phyloP scores from a whole-genome alignment of 805 yeast species.

The Zygosaccharomyces siamensis region DNA sequence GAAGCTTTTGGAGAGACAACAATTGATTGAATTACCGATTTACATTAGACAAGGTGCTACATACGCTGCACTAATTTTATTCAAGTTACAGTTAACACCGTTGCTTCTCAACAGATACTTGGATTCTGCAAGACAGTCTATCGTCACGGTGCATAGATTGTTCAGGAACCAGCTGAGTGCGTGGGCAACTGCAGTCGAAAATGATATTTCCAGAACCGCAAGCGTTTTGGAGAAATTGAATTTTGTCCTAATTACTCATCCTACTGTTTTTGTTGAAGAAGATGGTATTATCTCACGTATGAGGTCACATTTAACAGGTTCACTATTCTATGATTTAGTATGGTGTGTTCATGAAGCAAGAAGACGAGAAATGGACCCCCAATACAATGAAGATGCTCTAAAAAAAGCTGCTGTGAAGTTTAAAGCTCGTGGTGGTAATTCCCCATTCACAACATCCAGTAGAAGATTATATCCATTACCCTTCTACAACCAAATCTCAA shows the following conservation, averaged over 20 bases:
- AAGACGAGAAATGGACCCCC: slow-evolving; percentile 52
- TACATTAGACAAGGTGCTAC: slow-evolving; percentile 83
- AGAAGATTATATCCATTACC: slow-evolving; percentile 68
- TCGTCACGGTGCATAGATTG: slow-evolving; percentile 86
- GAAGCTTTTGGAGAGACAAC: slow-evolving; percentile 58
- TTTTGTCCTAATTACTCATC: slow-evolving; percentile 80
- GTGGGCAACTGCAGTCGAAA: slow-evolving; percentile 79
- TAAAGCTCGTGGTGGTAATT: slow-evolving; percentile 19
- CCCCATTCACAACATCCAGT: slow-evolving; percentile 12
- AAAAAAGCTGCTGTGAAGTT: slow-evolving; percentile 36
- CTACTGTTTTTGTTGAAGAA: slow-evolving; percentile 68
- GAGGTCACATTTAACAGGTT: slow-evolving; percentile 90
- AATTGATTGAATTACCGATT: slow-evolving; percentile 78
- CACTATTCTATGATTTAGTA: slow-evolving; percentile 83
- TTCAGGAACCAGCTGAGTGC: slow-evolving; percentile 84
- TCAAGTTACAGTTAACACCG: slow-evolving; percentile 77
- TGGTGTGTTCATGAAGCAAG: slow-evolving; percentile 95
- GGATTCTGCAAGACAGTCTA: slow-evolving; percentile 86
- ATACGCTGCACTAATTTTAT: slow-evolving; percentile 70
- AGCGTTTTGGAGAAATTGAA: slow-evolving; percentile 84
- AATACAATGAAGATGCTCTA: slow-evolving; percentile 29
- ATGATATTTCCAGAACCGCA: slow-evolving; percentile 88
- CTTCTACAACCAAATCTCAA: slow-evolving; percentile 82
- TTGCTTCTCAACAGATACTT: slow-evolving; percentile 60
- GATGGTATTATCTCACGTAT: slow-evolving; percentile 78